These are phyloP conservation scores for Fusarium sp. DNA, from an alignment of 2,329 filamentous ascomycete species.

Conservation along the genomic window DNA sequence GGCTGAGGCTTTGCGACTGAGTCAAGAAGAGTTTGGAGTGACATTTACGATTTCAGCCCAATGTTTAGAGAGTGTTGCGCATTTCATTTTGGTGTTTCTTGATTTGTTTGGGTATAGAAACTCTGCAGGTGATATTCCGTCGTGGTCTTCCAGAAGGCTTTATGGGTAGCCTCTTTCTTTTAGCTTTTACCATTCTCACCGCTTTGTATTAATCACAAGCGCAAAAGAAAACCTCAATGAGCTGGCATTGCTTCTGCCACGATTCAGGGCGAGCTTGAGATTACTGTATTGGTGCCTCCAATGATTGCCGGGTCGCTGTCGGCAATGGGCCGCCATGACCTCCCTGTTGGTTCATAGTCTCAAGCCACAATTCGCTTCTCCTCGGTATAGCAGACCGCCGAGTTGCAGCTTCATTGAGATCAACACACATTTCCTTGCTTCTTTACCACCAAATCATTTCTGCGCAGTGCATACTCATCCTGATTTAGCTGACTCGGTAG, in stretches of 20 bases:
- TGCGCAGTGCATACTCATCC: background rate
- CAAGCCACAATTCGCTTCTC: background rate
- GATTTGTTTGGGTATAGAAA: background rate
- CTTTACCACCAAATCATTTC: background rate
- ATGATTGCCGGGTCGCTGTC: background rate
- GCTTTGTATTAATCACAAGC: background rate
- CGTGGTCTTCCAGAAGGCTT: background rate
- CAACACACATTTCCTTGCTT: background rate
- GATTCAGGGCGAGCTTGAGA: background rate
- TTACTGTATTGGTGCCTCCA: too few species aligned
- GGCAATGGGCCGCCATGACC: background rate
- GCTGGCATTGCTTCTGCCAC: background rate
- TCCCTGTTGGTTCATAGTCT: background rate
- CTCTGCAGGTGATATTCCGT: background rate
- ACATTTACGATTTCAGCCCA: background rate
- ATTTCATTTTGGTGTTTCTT: background rate
- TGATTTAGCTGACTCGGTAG: background rate
- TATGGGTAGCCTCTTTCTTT: background rate
- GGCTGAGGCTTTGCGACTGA: conserved; percentile 19
- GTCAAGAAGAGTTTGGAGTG: conserved; percentile 15
- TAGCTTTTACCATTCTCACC: background rate
- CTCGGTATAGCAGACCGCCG: background rate
- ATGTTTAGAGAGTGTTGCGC: background rate
- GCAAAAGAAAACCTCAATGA: too few species aligned
- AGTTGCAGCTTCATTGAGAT: background rate